Base-by-base conservation (phyloP, 768 basidiomycete species). In the Imleria badia region DNA sequence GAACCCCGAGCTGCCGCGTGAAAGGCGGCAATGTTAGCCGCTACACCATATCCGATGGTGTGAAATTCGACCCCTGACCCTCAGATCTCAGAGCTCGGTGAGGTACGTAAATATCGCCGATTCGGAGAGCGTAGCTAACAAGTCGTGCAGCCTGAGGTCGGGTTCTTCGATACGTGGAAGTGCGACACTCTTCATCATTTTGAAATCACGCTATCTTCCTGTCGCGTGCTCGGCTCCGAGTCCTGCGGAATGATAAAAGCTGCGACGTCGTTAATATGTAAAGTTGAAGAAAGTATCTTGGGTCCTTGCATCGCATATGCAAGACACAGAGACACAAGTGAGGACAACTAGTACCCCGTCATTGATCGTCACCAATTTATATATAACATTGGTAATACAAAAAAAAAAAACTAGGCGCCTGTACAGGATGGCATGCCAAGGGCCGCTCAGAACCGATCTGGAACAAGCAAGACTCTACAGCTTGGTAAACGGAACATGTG, bases 11-110 rank as follows among this genome's bases (percentile, higher is more conserved):
- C 73, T 73, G 63, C 73, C 71, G 71, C 71, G 73, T 80, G 81
- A 80, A 73, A 82, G 80, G 81, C 81, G 79, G 80, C 74, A 81
- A 82, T 81, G 81, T 79, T 82, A 79, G 78, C 81, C 81, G 70
- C 82, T 82, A 81, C 81, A 82, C 80, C 80, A 81, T 81, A 83
- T 72, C 79, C 73, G 73, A 60, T 30, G 14, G 26, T 14, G 1
- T 5, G 14, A 11, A 8, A 2, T 3, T 12, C 14, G 15, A 8
- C 0, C 22, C 17, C 8, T 19, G 23, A 26, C 23, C 11, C 2
- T 15, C 23, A 26, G 5, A 19, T 39, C 4, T 30, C n/a, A n/a
- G n/a, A n/a, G n/a, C n/a, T n/a, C n/a, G n/a, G n/a, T n/a, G n/a
- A n/a, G n/a, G n/a, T n/a, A n/a, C 13, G 47, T 26, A 1, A 26